Evolutionary conservation across 2,329 filamentous ascomycete species (phyloP).

Genomic region (Phialophora verrucosa): DNA sequence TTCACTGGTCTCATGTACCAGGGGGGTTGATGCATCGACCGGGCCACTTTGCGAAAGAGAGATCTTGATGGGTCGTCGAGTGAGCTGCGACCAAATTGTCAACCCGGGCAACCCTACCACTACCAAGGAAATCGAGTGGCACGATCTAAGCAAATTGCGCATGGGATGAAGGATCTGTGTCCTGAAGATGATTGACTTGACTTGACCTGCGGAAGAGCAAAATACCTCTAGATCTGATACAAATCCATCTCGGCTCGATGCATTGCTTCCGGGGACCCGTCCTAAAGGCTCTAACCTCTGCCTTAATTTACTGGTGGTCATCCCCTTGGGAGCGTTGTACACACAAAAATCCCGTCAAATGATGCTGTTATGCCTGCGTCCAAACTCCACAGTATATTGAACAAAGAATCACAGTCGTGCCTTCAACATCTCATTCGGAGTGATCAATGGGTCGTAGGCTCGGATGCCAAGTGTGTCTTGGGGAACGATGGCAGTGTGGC

Average conservation of each 20-base stretch:
- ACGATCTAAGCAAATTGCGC: too few species aligned
- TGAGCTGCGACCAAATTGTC: too few species aligned
- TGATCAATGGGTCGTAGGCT: conserved; percentile 62
- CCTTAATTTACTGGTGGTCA: neutral
- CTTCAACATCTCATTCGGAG: conserved; percentile 56
- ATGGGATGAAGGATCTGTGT: neutral
- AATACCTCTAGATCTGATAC: neutral
- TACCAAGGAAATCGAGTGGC: too few species aligned
- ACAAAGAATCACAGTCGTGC: conserved; percentile 45
- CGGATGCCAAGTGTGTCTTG: conserved; percentile 64
- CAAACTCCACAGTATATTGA: neutral
- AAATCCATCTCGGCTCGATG: neutral
- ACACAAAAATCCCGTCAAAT: conserved; percentile 5
- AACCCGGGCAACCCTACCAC: too few species aligned
- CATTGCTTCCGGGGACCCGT: too few species aligned
- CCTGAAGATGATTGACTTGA: neutral
- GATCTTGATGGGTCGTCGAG: too few species aligned
- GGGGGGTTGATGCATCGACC: too few species aligned
- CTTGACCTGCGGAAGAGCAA: neutral
- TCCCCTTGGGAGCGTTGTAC: neutral
- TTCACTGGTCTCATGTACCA: too few species aligned
- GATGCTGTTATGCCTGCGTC: neutral
- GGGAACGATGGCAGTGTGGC: conserved; percentile 65
- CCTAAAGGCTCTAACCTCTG: neutral
- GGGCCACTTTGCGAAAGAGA: too few species aligned